A percentile compares a stretch with the other conserved stretches of the same genome.
Evolutionary conservation across 805 yeast genomes (phyloP).

Genomic region (Torulaspora maleeae): DNA sequence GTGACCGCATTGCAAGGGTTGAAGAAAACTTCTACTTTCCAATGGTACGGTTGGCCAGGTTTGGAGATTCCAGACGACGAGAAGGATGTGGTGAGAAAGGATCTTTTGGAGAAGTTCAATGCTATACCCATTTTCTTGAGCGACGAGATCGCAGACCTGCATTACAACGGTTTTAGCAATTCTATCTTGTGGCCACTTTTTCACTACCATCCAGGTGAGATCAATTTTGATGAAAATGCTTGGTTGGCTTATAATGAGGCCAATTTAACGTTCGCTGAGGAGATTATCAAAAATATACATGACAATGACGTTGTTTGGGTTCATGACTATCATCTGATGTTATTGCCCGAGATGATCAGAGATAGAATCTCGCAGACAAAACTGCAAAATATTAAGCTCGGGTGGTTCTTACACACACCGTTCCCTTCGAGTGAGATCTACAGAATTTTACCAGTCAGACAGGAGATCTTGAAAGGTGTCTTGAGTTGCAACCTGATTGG

Average conservation of each 20-base stretch:
- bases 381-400: conserved; percentile 62
- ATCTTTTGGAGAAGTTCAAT: conserved; percentile 69
- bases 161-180: conserved; percentile 93
- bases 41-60: conserved; percentile 99
- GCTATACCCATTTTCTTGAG: conserved; percentile 86
- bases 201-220: conserved; percentile 98
- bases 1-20: conserved; percentile 94
- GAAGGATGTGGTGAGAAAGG: conserved; percentile 60
- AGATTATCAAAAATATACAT: conserved; percentile 60
- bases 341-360: conserved; percentile 83
- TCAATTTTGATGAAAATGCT: conserved; percentile 94
- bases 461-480: conserved; percentile 87
- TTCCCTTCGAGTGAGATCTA: conserved; percentile 97
- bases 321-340: conserved; percentile 96
- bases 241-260: conserved; percentile 98
- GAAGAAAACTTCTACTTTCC: conserved; percentile 74
- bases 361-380: conserved; percentile 46
- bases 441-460: conserved; percentile 90
- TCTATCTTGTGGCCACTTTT: conserved; percentile 96
- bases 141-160: conserved; percentile 90
- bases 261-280: conserved; percentile 72
- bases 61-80: conserved; percentile 78
- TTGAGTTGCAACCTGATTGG: conserved; percentile 92
- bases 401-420: conserved; percentile 95
- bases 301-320: conserved; percentile 95